These are phyloP conservation scores for Phytophthora podocarpi DNA, from an alignment of 352 stramenopile species.

Conservation along the genomic window DNA sequence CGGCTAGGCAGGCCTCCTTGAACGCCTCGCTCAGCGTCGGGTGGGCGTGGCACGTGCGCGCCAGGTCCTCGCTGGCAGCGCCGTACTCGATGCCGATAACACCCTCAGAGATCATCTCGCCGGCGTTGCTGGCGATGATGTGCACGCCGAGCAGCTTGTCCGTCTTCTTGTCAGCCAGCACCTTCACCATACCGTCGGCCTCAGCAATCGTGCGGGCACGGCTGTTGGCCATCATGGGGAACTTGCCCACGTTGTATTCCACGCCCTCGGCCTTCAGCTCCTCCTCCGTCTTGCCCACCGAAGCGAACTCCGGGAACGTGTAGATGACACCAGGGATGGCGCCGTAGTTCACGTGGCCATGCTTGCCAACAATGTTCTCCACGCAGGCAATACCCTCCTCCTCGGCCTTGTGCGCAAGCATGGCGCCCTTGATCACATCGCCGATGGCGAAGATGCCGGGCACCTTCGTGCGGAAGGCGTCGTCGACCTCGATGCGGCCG, in stretches of 20 bases:
- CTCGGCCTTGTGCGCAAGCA: slow-evolving; percentile 99
- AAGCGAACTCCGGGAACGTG: slow-evolving; percentile 96
- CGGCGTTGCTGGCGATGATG: slow-evolving; percentile 99
- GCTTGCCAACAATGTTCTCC: slow-evolving; percentile 97
- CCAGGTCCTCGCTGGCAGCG: slow-evolving; percentile 98
- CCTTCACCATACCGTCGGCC: slow-evolving; percentile 97
- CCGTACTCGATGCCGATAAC: slow-evolving; percentile 99
- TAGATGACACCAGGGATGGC: slow-evolving; percentile 99
- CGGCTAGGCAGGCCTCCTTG: slow-evolving; percentile 98
- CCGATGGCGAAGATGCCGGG: slow-evolving; percentile 96
- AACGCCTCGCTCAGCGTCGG: slow-evolving; percentile 98
- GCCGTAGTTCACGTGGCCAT: slow-evolving; percentile 99
- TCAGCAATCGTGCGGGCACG: slow-evolving; percentile 94
- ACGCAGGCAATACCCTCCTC: slow-evolving; percentile 98
- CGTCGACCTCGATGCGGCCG: slow-evolving; percentile 96
- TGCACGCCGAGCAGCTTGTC: slow-evolving; percentile 99
- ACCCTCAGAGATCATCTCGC: slow-evolving; percentile 99
- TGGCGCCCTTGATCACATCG: slow-evolving; percentile 97
- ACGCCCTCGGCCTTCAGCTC: slow-evolving; percentile 96
- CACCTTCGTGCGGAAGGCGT: slow-evolving; percentile 96
- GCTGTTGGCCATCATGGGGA: slow-evolving; percentile 98
- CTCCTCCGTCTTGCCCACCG: slow-evolving; percentile 98
- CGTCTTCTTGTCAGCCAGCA: slow-evolving; percentile 97
- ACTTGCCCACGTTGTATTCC: slow-evolving; percentile 97
- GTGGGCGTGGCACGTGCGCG: slow-evolving; percentile 98